Base-by-base conservation (phyloP, 805 yeast genomes). In the Schwanniomyces yamadae region DNA sequence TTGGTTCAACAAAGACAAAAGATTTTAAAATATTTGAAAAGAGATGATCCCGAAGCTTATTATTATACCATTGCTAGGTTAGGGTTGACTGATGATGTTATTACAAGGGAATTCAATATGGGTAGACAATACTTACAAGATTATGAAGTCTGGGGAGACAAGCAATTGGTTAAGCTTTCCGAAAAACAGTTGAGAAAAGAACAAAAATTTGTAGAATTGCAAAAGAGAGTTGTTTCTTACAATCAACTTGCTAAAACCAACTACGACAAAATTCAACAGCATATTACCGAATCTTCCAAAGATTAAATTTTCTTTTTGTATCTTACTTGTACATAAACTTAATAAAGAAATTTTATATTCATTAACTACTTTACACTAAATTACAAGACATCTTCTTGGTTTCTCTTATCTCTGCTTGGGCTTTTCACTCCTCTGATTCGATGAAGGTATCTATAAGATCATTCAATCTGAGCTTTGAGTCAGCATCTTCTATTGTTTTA, bases 1-100 rank as follows among this genome's bases (percentile, higher is more conserved):
- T 57, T 85, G 55, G 95, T 90, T 16, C 98, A 91, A 61, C 80
- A 83, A 50, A 82, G 99, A 66, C 97, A 90, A 63, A 76, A 77
- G 49, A 75, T 84, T 26, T 71, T 91, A 50, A 79, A 80, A 61
- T 93, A 91, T 57, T 73, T 93, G 63, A 89, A 89, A 60, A 77
- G 75, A 54, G 84, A 78, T 54, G 67, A 87, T 45, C 88, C 97
- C 11, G 77, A 86, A 58, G 75, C 82, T 51, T 91, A 93, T 66
- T 87, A 75, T 61, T 82, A 88, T 81, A 73, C 95, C 29, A 80
- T 91, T 42, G 84, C 84, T 51, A 89, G 88, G 61, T 70, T 91
- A 37, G 99, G 98, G 1, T 71, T 91, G 44, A 79, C 84, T 26
- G 98, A 91, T 61, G 82, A 75, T 39, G 81, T 81, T 20, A 80